Evolutionary conservation across 441 rosid species (phyloP), one percentile per base, ranked within the genome.

Genomic region (Breynia disticha): DNA sequence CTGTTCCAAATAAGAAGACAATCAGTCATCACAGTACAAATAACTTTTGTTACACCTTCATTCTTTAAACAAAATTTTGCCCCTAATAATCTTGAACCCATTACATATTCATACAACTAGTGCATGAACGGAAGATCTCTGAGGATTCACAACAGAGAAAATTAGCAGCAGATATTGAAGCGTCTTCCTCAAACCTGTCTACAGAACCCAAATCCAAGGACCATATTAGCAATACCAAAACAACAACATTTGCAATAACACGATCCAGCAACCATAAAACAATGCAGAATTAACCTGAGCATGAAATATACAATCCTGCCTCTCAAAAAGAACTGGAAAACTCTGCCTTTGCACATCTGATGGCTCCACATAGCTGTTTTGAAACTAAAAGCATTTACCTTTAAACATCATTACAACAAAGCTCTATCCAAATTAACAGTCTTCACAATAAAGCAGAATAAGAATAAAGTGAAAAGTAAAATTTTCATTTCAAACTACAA

Each of bases 161-260:
- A 87, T 76, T 70, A 72, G 59, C 45, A 81, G 60, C 13, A 90
- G 56, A 66, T 90, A 87, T 6, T 95, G 81, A 76, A 90, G 83
- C 17, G 90, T 87, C 83, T 90, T 84, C 48, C 98, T 96, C 16
- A 90, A 85, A 71, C 96, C 95, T 80, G 96, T 90, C 96, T 80
- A 78, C 50, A 70, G 43, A 37, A 19, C 50, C 62, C 72, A 75
- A 56, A 72, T 65, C 12, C 5, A 19, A 73, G 21, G 22, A 54
- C 3, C 52, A 60, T 35, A 63, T 69, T 57, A 67, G 53, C 42
- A 43, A 8, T 14, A 11, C 59, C 49, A 50, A 22, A 49, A 28
- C 11, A 49, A 49, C 16, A 14, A 32, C 38, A 22, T 11, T 24
- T 11, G 2, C 52, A 19, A 18, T 7, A 48, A 7, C 19, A 10